Conservation (phyloP, 2,329 filamentous ascomycete species). For the Ophiostoma pallidulum region DNA sequence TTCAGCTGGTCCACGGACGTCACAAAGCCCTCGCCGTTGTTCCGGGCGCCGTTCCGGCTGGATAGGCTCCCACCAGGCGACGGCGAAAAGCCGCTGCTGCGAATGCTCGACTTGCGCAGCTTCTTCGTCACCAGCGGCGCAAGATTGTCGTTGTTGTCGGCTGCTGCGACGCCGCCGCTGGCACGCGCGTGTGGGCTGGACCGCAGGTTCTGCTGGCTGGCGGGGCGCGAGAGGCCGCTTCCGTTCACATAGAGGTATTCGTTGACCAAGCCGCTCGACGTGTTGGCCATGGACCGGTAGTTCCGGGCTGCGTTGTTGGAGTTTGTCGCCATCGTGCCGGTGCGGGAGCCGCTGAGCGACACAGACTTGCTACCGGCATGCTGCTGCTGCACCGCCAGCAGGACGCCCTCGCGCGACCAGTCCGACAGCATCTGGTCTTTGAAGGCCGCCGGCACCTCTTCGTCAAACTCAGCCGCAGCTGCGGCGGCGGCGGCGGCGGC, state of each 20-base stretch:
- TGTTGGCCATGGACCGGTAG: slow-evolving; percentile 47
- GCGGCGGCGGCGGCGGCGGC: slow-evolving; percentile 16
- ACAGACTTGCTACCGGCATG: slow-evolving; percentile 61
- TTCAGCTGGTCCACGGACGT: slow-evolving; percentile 56
- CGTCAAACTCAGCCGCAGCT: slow-evolving; percentile 28
- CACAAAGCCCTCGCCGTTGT: slow-evolving; percentile 39
- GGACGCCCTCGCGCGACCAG: slow-evolving; percentile 69
- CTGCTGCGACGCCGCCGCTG: slow-evolving; percentile 22
- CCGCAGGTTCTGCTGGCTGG: slow-evolving; percentile 41
- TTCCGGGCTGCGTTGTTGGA: slow-evolving; percentile 19
- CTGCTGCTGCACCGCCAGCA: slow-evolving; percentile 47
- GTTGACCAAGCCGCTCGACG: slow-evolving; percentile 11
- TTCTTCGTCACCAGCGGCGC: slow-evolving; percentile 32
- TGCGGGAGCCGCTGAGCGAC: slow-evolving; percentile 67
- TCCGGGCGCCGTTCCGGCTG: slow-evolving; percentile 19
- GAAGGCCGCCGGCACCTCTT: slow-evolving; percentile 56
- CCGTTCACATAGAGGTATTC: slow-evolving; percentile 21
- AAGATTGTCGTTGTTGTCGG: slow-evolving; percentile 16
- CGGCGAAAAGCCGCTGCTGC: slow-evolving; percentile 43
- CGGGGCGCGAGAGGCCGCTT: slow-evolving; percentile 34
- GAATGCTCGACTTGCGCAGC: slow-evolving; percentile 44
- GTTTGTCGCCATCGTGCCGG: slow-evolving; percentile 46
- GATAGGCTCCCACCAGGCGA: slow-evolving; percentile 25
- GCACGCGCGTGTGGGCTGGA: slow-evolving; percentile 36
- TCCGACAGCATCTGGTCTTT: slow-evolving; percentile 67